Conservation (phyloP, 2,329 filamentous ascomycete genomes). For the Huntiella decipiens region DNA sequence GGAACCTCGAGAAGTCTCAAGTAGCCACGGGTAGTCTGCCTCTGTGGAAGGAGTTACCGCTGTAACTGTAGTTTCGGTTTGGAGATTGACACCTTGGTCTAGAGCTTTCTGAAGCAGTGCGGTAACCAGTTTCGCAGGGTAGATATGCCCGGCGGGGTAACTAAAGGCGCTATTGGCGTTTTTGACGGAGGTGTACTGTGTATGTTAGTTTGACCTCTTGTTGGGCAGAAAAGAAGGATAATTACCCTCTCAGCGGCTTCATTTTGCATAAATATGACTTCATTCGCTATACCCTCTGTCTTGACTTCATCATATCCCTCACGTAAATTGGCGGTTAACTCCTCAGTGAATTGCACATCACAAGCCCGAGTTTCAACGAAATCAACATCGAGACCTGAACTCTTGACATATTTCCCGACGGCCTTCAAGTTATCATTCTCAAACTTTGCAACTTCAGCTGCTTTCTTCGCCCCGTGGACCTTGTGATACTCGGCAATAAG, state of each 20-base stretch:
- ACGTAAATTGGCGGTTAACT: slow-evolving; percentile 14
- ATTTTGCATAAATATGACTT: slow-evolving; percentile 5
- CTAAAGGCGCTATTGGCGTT: slow-evolving; percentile 19
- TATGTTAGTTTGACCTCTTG: background rate
- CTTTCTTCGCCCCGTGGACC: slow-evolving; percentile 12
- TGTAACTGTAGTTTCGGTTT: slow-evolving; percentile 13
- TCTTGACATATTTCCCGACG: slow-evolving; percentile 20
- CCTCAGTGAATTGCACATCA: slow-evolving; percentile 20
- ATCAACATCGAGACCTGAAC: slow-evolving; percentile 24
- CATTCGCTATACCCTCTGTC: slow-evolving; percentile 14
- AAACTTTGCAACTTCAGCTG: slow-evolving; percentile 15
- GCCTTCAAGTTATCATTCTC: slow-evolving; percentile 13
- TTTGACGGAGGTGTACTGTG: slow-evolving; percentile 19
- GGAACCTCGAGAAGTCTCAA: slow-evolving; percentile 13
- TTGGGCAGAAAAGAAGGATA: background rate
- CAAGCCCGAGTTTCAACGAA: slow-evolving; percentile 22
- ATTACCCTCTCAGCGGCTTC: slow-evolving; percentile 1
- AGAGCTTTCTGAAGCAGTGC: slow-evolving; percentile 1
- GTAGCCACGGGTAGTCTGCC: slow-evolving; percentile 6
- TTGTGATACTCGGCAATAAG: slow-evolving; percentile 12
- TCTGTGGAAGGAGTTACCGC: slow-evolving; percentile 5
- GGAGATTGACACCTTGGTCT: slow-evolving; percentile 12
- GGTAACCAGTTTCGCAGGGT: slow-evolving; percentile 14
- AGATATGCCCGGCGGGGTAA: slow-evolving; percentile 15
- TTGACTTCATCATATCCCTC: slow-evolving; percentile 18